These are phyloP conservation scores for Phylloporus rhodoxanthus DNA, from an alignment of 768 basidiomycete species.

Conservation along the genomic window DNA sequence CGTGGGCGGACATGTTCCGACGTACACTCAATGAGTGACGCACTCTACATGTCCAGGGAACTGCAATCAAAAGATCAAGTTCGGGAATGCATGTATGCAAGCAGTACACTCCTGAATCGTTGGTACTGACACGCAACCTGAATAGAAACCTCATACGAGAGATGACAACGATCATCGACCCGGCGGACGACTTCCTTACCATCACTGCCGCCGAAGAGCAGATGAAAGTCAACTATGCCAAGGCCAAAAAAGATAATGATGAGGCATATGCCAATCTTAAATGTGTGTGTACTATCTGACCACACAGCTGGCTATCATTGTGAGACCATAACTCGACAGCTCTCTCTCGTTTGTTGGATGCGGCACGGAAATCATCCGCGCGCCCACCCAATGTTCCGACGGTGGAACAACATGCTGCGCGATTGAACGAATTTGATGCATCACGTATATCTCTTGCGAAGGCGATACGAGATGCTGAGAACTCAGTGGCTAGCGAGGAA, in stretches of 20 bases:
- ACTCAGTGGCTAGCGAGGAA: conserved; percentile 58
- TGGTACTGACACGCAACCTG: conserved; percentile 3
- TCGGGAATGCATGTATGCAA: conserved; percentile 32
- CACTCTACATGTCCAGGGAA: conserved; percentile 25
- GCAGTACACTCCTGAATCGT: not conserved
- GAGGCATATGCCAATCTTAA: conserved; percentile 60
- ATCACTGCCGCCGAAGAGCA: conserved; percentile 71
- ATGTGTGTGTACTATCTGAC: conserved; percentile 37
- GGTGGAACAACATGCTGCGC: conserved; percentile 51
- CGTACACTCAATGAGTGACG: not conserved
- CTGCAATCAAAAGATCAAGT: conserved; percentile 28
- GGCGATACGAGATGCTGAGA: conserved; percentile 68
- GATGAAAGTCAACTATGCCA: conserved; percentile 51
- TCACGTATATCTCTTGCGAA: conserved; percentile 63
- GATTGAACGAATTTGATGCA: conserved; percentile 60
- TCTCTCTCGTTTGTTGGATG: conserved; percentile 57
- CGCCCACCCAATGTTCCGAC: conserved; percentile 68
- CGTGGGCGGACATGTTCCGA: not conserved
- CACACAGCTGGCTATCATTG: not conserved
- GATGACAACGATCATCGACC: conserved; percentile 69
- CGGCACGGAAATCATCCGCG: conserved; percentile 64
- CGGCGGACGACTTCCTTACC: conserved; percentile 72
- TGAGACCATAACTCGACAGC: conserved; percentile 36
- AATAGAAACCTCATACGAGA: conserved; percentile 60
- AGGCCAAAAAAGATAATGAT: conserved; percentile 61